These are phyloP conservation scores for Sarcodon aspratus DNA, from an alignment of 768 basidiomycete genomes.

Conservation along the genomic window DNA sequence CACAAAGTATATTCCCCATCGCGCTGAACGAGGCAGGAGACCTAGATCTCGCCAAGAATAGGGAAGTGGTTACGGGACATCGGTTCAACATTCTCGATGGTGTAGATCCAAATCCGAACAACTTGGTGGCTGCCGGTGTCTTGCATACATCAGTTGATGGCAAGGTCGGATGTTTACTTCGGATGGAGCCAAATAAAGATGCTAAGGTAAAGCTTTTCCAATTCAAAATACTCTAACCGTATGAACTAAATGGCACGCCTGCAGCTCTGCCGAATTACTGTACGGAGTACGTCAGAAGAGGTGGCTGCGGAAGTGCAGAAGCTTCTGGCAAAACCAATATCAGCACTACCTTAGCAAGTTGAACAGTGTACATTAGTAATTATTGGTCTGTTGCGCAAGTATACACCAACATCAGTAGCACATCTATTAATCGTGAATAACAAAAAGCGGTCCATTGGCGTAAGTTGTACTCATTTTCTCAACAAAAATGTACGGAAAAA, in stretches of 20 bases:
- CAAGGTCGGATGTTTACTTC: slow-evolving; percentile 89
- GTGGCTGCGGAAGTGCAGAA: slow-evolving; percentile 67
- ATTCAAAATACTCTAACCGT: background rate
- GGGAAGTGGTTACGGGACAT: slow-evolving; percentile 69
- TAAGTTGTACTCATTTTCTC: too few species aligned
- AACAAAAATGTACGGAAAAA: too few species aligned
- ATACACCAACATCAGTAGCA: too few species aligned
- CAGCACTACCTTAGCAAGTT: background rate
- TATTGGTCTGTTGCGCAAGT: too few species aligned
- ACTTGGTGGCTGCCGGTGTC: slow-evolving; percentile 92
- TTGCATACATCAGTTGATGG: slow-evolving; percentile 85
- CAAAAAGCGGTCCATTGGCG: too few species aligned
- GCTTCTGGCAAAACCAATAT: slow-evolving; percentile 29
- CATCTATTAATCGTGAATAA: too few species aligned
- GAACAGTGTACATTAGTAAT: too few species aligned
- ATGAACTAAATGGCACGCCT: background rate
- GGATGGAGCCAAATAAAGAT: slow-evolving; percentile 90
- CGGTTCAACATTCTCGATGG: slow-evolving; percentile 67
- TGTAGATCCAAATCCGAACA: slow-evolving; percentile 90
- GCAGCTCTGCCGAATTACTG: slow-evolving; percentile 85
- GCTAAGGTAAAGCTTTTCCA: slow-evolving; percentile 58
- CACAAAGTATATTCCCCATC: slow-evolving; percentile 81
- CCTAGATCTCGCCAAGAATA: slow-evolving; percentile 63
- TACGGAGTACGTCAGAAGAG: slow-evolving; percentile 90
- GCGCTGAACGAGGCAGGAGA: slow-evolving; percentile 52